These are phyloP conservation scores for Neckera pumila DNA, from an alignment of 225 moss, liverwort and hornwort genomes.

Conservation along the genomic window DNA sequence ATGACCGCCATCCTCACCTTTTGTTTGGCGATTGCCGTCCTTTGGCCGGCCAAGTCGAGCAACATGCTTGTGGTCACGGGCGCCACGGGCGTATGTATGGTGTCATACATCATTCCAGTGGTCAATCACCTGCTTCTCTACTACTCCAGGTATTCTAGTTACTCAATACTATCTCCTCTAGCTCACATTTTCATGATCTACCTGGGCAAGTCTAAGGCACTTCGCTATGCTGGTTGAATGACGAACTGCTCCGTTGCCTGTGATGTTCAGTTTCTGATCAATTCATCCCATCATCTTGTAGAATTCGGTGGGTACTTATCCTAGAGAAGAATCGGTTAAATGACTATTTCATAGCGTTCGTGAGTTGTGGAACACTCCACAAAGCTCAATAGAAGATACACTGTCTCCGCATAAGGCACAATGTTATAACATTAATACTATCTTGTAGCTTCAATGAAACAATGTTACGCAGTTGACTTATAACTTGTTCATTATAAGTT, in stretches of 20 bases:
- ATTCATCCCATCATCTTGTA: neutral
- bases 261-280: neutral
- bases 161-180: neutral
- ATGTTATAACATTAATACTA: no score
- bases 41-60: slow-evolving; percentile 54
- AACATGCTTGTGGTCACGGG: slow-evolving; percentile 55
- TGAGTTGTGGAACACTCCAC: neutral
- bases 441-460: neutral
- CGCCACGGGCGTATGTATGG: slow-evolving; percentile 84
- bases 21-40: slow-evolving; percentile 32
- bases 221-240: no score
- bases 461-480: neutral
- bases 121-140: slow-evolving; percentile 64
- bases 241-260: neutral
- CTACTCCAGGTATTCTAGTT: neutral
- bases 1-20: slow-evolving; percentile 31
- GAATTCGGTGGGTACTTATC: neutral
- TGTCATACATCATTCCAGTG: slow-evolving; percentile 67
- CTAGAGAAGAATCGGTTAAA: neutral
- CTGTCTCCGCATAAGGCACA: neutral
- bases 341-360: neutral
- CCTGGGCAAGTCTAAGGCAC: neutral
- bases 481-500: neutral
- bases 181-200: neutral
- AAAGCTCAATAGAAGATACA: neutral